These are phyloP conservation scores for Hygrocybe punicea DNA, from an alignment of 768 basidiomycete species.

Conservation along the genomic window DNA sequence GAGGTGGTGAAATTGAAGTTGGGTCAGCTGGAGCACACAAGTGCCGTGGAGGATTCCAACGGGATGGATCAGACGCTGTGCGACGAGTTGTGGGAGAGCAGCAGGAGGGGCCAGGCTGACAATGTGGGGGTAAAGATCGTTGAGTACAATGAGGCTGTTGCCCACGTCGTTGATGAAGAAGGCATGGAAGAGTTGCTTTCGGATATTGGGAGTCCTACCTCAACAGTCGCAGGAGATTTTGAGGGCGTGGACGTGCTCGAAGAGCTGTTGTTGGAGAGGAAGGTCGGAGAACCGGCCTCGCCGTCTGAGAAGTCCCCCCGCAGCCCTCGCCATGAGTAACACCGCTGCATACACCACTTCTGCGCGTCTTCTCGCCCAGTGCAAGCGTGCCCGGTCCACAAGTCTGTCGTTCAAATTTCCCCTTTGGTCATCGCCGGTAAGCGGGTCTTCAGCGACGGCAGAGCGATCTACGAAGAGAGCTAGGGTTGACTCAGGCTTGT, in stretches of 20 bases:
- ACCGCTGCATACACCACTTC: background rate
- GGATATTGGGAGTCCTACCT: background rate
- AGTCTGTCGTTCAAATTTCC: background rate
- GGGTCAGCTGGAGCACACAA: conserved; percentile 36
- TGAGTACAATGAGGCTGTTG: conserved; percentile 18
- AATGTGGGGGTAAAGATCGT: conserved; percentile 21
- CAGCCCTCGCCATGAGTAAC: background rate
- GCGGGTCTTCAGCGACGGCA: background rate
- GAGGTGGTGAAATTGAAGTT: conserved; percentile 40
- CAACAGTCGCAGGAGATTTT: background rate
- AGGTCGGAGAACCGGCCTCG: background rate
- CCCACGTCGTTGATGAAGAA: background rate
- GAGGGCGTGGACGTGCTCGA: background rate
- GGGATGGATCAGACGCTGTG: conserved; percentile 38
- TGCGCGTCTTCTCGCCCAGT: background rate
- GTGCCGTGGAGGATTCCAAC: conserved; percentile 43
- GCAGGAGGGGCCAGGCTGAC: conserved; percentile 18
- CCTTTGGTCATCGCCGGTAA: background rate
- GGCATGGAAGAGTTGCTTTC: background rate
- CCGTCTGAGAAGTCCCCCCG: background rate
- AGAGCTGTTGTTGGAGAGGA: background rate
- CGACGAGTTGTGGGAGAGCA: conserved; percentile 24
- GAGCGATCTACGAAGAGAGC: background rate
- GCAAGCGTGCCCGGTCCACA: background rate
- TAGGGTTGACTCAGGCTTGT: background rate